phyloP scores from a whole-genome alignment of 129 eudicot species.

The Chrysanthemum seticuspe region DNA sequence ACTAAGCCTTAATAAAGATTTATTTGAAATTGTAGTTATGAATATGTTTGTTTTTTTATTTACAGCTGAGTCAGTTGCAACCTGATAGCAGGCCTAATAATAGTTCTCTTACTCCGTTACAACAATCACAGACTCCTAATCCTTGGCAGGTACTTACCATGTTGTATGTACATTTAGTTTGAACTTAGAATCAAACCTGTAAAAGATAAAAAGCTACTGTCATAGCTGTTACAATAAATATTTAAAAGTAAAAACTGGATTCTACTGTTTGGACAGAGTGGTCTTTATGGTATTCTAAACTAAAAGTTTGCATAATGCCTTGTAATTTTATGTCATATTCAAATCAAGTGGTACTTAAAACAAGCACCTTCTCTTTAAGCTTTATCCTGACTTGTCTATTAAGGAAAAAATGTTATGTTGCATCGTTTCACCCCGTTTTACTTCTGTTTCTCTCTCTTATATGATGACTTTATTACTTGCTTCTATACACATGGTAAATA shows the following conservation, averaged over 20 bases:
- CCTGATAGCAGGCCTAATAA: slow-evolving; percentile 38
- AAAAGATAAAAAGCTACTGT: not conserved
- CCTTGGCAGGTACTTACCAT: slow-evolving; percentile 52
- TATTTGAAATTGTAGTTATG: not conserved
- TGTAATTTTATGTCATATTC: not conserved
- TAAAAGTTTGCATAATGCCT: not conserved
- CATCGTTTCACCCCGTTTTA: no score
- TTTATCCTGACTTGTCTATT: not conserved
- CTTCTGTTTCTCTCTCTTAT: not conserved
- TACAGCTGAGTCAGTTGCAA: slow-evolving; percentile 50
- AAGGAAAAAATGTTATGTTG: no score
- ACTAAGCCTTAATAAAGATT: not conserved
- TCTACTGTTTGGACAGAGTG: not conserved
- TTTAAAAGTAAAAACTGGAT: not conserved
- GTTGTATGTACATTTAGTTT: not conserved
- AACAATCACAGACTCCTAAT: slow-evolving; percentile 52
- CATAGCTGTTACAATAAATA: not conserved
- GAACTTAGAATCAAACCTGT: not conserved
- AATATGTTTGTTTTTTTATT: slow-evolving; percentile 6
- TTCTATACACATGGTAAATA: no score
- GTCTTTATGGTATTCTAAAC: not conserved
- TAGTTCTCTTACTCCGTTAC: slow-evolving; percentile 45
- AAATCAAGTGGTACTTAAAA: not conserved
- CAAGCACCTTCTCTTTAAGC: not conserved
- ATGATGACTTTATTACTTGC: not conserved